phyloP scores from a whole-genome alignment of 1,139 yeast species.

The Suzukiozyma palmioleophila region DNA sequence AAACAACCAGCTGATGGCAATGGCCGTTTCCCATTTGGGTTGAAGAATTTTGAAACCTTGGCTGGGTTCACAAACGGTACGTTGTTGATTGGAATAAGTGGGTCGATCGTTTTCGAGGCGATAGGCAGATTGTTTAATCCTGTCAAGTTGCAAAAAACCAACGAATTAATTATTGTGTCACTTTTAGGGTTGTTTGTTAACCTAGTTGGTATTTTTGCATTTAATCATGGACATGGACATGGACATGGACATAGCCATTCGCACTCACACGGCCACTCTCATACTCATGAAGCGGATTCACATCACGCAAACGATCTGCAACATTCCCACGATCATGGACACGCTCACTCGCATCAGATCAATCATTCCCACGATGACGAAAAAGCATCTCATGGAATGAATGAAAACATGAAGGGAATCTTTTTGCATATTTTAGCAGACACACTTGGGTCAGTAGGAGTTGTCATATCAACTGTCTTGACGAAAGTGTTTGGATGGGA shows the following conservation, averaged over 20 bases:
- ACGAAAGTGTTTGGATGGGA: conserved; percentile 55
- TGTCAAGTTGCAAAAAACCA: conserved; percentile 69
- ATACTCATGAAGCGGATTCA: conserved; percentile 23
- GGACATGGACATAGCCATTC: conserved; percentile 33
- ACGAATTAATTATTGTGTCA: conserved; percentile 84
- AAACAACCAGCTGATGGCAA: conserved; percentile 48
- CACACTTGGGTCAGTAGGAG: conserved; percentile 95
- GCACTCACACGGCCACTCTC: conserved; percentile 32
- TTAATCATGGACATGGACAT: conserved; percentile 68
- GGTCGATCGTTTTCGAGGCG: conserved; percentile 85
- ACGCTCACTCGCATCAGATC: conserved; percentile 21
- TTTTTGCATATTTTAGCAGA: conserved; percentile 92
- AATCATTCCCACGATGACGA: conserved; percentile 7
- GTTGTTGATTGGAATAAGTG: conserved; percentile 78
- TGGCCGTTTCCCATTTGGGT: conserved; percentile 79
- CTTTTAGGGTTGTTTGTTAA: conserved; percentile 82
- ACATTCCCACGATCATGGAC: conserved; percentile 15
- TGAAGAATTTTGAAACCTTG: conserved; percentile 78
- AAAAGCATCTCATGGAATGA: conserved; percentile 28
- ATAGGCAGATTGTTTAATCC: conserved; percentile 77
- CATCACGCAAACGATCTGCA: conserved; percentile 22
- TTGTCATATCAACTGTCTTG: conserved; percentile 75
- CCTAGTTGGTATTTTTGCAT: conserved; percentile 88
- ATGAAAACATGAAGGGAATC: conserved; percentile 93
- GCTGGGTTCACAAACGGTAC: conserved; percentile 97